phyloP scores from a whole-genome alignment of 768 basidiomycete species.

The Mycena indigotica region DNA sequence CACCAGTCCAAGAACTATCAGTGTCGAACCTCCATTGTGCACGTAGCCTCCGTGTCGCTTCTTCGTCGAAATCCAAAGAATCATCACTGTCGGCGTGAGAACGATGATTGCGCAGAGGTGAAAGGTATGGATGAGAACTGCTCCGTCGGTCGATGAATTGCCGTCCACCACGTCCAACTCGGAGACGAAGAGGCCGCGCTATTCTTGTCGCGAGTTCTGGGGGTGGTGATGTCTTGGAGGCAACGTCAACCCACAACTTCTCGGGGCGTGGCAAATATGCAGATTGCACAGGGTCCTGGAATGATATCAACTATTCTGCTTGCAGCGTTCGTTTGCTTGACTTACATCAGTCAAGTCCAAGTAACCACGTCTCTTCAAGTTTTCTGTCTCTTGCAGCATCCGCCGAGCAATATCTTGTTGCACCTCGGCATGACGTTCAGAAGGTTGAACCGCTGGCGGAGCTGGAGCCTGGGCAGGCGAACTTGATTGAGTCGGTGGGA shows the following conservation, averaged over 20 bases:
- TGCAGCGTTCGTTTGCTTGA: too few relatives aligned
- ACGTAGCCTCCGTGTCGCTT: conserved; percentile 44
- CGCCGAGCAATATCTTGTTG: conserved; percentile 64
- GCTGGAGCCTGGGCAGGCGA: conserved; percentile 39
- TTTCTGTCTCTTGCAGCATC: conserved; percentile 64
- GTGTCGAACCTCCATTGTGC: conserved; percentile 72
- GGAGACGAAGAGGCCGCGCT: conserved; percentile 63
- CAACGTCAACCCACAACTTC: conserved; percentile 67
- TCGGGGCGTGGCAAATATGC: conserved; percentile 58
- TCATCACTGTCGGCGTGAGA: conserved; percentile 32
- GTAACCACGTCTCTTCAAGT: conserved; percentile 66
- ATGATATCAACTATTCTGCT: too few relatives aligned
- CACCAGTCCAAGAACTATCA: conserved; percentile 55
- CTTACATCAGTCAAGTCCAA: conserved; percentile 85
- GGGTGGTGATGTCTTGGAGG: conserved; percentile 39
- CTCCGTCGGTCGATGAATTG: conserved; percentile 72
- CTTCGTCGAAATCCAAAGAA: conserved; percentile 35
- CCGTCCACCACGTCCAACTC: conserved; percentile 83
- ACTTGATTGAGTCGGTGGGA: conserved; percentile 46
- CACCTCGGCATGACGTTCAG: conserved; percentile 64
- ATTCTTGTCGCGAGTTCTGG: conserved; percentile 30
- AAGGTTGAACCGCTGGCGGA: conserved; percentile 52
- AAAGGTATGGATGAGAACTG: conserved; percentile 18
- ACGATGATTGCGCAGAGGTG: conserved; percentile 25
- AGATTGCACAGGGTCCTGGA: conserved; percentile 72